Conservation (phyloP, 2,329 filamentous ascomycete genomes). For the Fusarium circinatum region DNA sequence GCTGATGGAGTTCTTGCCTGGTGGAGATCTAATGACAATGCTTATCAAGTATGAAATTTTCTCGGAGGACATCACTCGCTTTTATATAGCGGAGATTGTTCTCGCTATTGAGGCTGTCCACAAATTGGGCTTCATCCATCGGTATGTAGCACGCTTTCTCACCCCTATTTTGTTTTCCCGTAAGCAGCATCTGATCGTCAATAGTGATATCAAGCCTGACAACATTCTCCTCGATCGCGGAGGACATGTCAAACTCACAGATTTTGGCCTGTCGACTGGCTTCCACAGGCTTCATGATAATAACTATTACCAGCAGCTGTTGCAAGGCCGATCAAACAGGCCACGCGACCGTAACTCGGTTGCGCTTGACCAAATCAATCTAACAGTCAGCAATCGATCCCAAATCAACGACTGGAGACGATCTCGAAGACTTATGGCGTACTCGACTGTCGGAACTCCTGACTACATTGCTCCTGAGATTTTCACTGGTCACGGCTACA, state of each 20-base stretch:
- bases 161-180: not conserved
- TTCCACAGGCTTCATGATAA: constrained; percentile 99
- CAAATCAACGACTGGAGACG: constrained; percentile 99
- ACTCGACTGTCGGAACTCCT: constrained; percentile 96
- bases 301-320: constrained; percentile 96
- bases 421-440: constrained; percentile 93
- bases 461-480: constrained; percentile 99
- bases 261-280: constrained; percentile 96
- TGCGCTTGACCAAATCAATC: constrained; percentile 95
- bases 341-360: constrained; percentile 90
- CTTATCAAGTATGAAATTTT: constrained; percentile 99
- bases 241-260: constrained; percentile 97
- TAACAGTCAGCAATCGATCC: constrained; percentile 96
- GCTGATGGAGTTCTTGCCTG: constrained; percentile 98
- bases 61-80: constrained; percentile 96
- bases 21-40: constrained; percentile 99
- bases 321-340: constrained; percentile 80
- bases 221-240: constrained; percentile 96
- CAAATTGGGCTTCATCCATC: constrained; percentile 97
- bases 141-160: constrained; percentile 66
- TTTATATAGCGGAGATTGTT: constrained; percentile 99
- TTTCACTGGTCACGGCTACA: constrained; percentile 95
- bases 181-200: constrained; percentile 21
- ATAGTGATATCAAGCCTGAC: constrained; percentile 97
- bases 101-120: constrained; percentile 99